Conservation (phyloP, 129 eudicot genomes). For the Dittrichia graveolens region DNA sequence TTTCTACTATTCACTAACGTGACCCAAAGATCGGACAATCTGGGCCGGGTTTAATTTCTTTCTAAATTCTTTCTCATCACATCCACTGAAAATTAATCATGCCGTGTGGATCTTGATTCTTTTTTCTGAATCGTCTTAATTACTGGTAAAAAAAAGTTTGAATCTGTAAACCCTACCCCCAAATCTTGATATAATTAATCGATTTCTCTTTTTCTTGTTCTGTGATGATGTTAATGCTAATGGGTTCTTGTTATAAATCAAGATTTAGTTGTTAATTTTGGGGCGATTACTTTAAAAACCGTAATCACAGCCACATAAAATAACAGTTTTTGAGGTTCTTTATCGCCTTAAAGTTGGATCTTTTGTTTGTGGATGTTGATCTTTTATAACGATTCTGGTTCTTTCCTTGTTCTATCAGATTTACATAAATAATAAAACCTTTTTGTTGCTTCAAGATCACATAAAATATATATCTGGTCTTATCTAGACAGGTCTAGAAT, state of each 20-base stretch:
- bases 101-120: constrained; percentile 1
- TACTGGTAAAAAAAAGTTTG: background rate
- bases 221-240: constrained; percentile 15
- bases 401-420: constrained; percentile 44
- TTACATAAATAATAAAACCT: constrained; percentile 19
- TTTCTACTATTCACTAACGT: constrained; percentile 41
- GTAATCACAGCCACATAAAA: constrained; percentile 58
- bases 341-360: constrained; percentile 23
- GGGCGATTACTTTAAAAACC: constrained; percentile 5
- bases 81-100: constrained; percentile 6
- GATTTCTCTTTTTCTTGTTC: constrained; percentile 22
- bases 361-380: constrained; percentile 21
- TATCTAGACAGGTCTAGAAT: constrained; percentile 32
- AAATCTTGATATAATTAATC: constrained; percentile 26
- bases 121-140: background rate
- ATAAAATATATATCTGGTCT: constrained; percentile 48
- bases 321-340: constrained; percentile 45
- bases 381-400: constrained; percentile 31
- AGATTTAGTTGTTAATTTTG: constrained; percentile 18
- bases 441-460: constrained; percentile 42
- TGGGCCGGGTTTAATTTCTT: constrained; percentile 26
- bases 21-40: constrained; percentile 31
- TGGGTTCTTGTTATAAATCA: constrained; percentile 22
- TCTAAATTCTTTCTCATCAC: constrained; percentile 14
- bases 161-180: constrained; percentile 14